These are phyloP conservation scores for Nicotiana tomentosiformis DNA, from an alignment of 257 asterid species.

Conservation along the genomic window DNA sequence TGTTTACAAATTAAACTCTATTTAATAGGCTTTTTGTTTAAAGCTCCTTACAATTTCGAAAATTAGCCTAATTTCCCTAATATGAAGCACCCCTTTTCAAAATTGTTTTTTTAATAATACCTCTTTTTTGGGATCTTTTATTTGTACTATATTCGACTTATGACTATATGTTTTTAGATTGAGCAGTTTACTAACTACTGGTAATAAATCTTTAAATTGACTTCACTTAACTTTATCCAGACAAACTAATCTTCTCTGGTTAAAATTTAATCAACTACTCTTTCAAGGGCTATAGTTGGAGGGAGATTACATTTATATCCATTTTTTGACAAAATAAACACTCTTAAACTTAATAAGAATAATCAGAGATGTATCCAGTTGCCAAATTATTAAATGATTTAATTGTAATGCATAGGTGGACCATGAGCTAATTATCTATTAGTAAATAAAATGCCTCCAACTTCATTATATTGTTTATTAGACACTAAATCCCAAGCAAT, in stretches of 20 bases:
- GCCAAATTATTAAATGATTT: neutral
- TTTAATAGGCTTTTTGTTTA: neutral
- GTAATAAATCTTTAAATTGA: neutral
- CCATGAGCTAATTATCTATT: no score
- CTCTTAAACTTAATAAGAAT: neutral
- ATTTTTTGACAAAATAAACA: neutral
- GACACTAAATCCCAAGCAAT: neutral
- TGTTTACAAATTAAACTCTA: no score
- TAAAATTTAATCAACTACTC: neutral
- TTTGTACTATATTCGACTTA: neutral
- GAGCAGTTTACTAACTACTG: neutral
- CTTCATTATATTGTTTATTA: neutral
- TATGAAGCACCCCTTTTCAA: neutral
- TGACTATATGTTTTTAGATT: neutral
- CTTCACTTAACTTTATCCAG: no score
- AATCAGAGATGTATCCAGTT: neutral
- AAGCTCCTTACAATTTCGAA: neutral
- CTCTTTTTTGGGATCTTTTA: neutral
- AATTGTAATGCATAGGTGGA: neutral
- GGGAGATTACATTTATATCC: neutral
- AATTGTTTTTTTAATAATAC: neutral
- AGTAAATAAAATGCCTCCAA: neutral
- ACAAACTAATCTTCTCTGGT: neutral
- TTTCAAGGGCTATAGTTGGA: neutral
- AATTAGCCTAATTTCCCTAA: neutral